Evolutionary conservation across 495 filamentous ascomycete genomes (phyloP), one percentile per base, ranked within the genome.

Genomic region (Trichocladium antarcticum): DNA sequence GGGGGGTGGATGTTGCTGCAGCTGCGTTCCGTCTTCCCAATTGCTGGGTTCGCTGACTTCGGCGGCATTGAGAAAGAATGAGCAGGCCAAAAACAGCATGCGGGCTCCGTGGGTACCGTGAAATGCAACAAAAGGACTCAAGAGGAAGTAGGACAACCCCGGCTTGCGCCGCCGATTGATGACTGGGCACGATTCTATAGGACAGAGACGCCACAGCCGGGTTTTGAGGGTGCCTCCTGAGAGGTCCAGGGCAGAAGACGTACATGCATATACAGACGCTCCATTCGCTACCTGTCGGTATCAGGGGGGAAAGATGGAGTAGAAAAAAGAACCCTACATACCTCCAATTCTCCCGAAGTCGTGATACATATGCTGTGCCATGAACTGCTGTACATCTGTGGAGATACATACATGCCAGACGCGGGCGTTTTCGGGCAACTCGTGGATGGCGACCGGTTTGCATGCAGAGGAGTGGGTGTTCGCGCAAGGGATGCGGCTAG

Each of bases 151-250:
- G 47, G 47, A 45, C 57, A 61, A 60, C 52, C 53, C 57, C 59
- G 55, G 59, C 53, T 47, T 62, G 57, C 45, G 59, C 50, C 53
- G 59, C 56, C 58, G 49, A 55, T 56, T 62, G 63, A 66, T 66
- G 63, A 66, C 61, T 58, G 61, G 63, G 61, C 63, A 66, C 53
- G 54, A 60, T 62, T 54, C 49, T 53, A 66, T 66, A 66, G 63
- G 63, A 54, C 50, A 47, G 42, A 42, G 47, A 36, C 49, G 50
- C 57, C 57, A 57, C 57, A 52, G 50, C 56, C 60, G 56, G 53
- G 38, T 45, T 51, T 53, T 37, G 43, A 53, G 7, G 49, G 51
- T 48, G 55, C 47, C 45, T 42, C 48, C 55, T 62, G 61, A 62
- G 55, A 60, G 59, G 55, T 47, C 59, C 51, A 62, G 39, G 45